These are phyloP conservation scores for Arthonia radiata DNA, from an alignment of 495 filamentous ascomycete species.

Conservation along the genomic window DNA sequence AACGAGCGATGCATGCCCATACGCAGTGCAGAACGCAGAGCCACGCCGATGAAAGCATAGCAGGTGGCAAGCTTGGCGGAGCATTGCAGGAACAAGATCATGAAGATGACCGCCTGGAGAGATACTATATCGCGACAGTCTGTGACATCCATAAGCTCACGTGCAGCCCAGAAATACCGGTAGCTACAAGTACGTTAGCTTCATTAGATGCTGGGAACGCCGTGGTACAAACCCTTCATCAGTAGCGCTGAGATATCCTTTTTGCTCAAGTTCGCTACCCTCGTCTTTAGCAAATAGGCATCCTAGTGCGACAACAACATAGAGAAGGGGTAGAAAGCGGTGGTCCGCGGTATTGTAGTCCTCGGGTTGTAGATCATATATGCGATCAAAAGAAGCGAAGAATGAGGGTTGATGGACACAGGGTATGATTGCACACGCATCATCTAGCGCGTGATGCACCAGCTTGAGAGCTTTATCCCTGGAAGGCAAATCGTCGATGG, in stretches of 20 bases:
- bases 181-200: slow-evolving; percentile 24
- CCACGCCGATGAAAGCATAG: slow-evolving; percentile 82
- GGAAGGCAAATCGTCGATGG: slow-evolving; percentile 35
- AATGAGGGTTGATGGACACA: slow-evolving; percentile 81
- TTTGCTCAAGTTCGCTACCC: slow-evolving; percentile 1
- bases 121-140: slow-evolving; percentile 72
- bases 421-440: slow-evolving; percentile 60
- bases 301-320: slow-evolving; percentile 63
- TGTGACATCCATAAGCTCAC: slow-evolving; percentile 67
- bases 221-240: background rate
- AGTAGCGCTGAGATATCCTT: slow-evolving; percentile 3
- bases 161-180: slow-evolving; percentile 62
- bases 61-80: slow-evolving; percentile 80
- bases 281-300: slow-evolving; percentile 45
- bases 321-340: slow-evolving; percentile 59
- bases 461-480: slow-evolving; percentile 39
- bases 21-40: slow-evolving; percentile 57
- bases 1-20: slow-evolving; percentile 75
- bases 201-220: slow-evolving; percentile 3
- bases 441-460: slow-evolving; percentile 54
- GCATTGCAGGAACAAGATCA: slow-evolving; percentile 80
- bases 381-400: slow-evolving; percentile 45
- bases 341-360: slow-evolving; percentile 51
- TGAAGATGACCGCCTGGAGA: slow-evolving; percentile 69
- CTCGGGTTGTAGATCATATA: slow-evolving; percentile 50